A percentile compares a stretch with the other conserved stretches of the same genome.
phyloP scores from a whole-genome alignment of 1,284 basidiomycete species.

The Coriolopsis trogii region DNA sequence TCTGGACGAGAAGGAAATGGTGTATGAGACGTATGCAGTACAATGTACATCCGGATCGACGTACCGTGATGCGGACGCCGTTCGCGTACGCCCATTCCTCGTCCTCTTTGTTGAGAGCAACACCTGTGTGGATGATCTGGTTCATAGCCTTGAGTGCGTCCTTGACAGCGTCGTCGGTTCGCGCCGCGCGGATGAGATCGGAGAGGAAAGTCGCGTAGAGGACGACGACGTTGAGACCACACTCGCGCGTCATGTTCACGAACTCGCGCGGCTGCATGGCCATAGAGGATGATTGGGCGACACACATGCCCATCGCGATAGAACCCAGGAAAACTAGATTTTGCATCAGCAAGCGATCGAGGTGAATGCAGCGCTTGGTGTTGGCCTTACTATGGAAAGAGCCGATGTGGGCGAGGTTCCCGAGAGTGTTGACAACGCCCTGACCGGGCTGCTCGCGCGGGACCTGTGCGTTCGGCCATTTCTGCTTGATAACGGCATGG shows the following conservation, averaged over 20 bases:
- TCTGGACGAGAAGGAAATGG: too few relatives aligned
- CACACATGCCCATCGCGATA: slow-evolving; percentile 2
- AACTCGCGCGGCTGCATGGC: slow-evolving; percentile 6
- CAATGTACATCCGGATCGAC: too few relatives aligned
- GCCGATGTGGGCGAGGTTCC: slow-evolving; percentile 10
- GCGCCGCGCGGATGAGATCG: slow-evolving; percentile 5
- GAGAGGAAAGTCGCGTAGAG: slow-evolving; percentile 12
- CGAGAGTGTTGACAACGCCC: slow-evolving; percentile 12
- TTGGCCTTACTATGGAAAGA: slow-evolving; percentile 9
- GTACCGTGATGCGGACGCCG: slow-evolving; percentile 8
- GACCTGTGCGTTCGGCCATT: slow-evolving; percentile 1
- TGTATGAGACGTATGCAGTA: too few relatives aligned
- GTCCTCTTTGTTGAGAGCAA: slow-evolving; percentile 12
- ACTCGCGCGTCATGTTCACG: slow-evolving; percentile 4
- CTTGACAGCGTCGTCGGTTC: neutral
- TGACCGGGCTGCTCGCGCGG: neutral
- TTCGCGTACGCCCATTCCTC: slow-evolving; percentile 17
- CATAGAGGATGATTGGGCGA: slow-evolving; percentile 12
- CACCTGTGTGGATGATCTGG: neutral
- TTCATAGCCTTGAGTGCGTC: neutral
- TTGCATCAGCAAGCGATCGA: neutral
- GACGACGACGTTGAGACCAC: slow-evolving; percentile 4
- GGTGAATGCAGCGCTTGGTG: too few relatives aligned
- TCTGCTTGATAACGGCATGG: slow-evolving; percentile 2
- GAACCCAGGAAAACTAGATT: neutral